Base-by-base conservation (phyloP, 345 rosid species). In the Hypericum perforatum region DNA sequence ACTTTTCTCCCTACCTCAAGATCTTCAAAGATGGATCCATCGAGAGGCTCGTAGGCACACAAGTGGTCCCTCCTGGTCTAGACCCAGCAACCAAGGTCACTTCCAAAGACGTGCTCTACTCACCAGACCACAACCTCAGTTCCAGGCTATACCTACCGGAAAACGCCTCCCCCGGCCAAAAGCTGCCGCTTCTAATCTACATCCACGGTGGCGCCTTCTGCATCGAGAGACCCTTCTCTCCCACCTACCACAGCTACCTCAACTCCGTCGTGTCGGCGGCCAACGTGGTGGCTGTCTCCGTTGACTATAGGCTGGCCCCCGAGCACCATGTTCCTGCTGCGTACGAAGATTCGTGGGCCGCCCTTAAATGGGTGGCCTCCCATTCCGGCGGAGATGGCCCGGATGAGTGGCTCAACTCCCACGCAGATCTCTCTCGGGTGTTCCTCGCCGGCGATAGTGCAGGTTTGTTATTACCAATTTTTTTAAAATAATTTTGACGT, bases 321-420 rank as follows among this genome's bases (percentile, higher is more conserved):
- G 73, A 78, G 56, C 43, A 70, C 48, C 65, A 45, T 0, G 7
- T 75, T 4, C 84, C 84, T 0, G 37, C 42, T 0, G 67, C 73
- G 1, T 53, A 73, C 0, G 78, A 75, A 9, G 78, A 78, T 15
- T 75, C 72, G 0, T 73, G 80, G 76, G 63, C 63, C 6, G 73
- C 80, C 2, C 58, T 78, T 11, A 43, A 57, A 16, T 72, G 80
- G 79, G 71, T 66, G 0, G 67, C 64, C 2, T 69, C 74, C n/a
- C 79, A 67, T 49, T 29, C 9, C 6, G 5, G 36, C 8, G 60
- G 76, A 0, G 5, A 16, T 0, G 70, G 76, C n/a, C 49, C 63
- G 5, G 63, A 59, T 12, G 41, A 41, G 40, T 49, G 63, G 63
- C 40, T 59, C 8, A 59, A 42, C 14, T 29, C 29, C 6, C 39